phyloP scores from a whole-genome alignment of 169 alveolate species.

The Amoebophrya sp. region DNA sequence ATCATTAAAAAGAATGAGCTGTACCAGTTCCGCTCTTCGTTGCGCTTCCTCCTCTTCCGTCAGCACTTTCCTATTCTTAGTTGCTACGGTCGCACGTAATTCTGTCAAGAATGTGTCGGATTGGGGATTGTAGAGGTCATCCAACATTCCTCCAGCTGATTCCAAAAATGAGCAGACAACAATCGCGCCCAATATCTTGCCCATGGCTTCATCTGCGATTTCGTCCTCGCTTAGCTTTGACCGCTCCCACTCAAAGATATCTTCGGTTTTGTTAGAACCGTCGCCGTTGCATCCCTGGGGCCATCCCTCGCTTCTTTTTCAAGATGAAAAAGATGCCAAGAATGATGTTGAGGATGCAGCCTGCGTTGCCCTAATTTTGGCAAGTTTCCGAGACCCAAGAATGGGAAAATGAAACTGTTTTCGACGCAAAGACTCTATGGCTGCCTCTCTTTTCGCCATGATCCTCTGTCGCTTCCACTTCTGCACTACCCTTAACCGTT shows the following conservation, averaged over 20 bases:
- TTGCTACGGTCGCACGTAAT: background rate
- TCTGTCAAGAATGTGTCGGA: background rate
- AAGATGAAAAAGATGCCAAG: too few relatives aligned
- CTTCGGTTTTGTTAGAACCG: too few relatives aligned
- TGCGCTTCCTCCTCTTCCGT: too few relatives aligned
- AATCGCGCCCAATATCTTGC: background rate
- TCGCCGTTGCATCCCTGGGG: too few relatives aligned
- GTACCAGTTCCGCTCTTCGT: too few relatives aligned
- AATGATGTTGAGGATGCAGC: too few relatives aligned
- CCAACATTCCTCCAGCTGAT: too few relatives aligned
- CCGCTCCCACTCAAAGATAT: background rate
- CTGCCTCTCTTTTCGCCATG: background rate
- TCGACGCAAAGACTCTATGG: background rate
- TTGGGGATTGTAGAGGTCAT: background rate
- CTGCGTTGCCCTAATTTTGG: too few relatives aligned
- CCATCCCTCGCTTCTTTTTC: too few relatives aligned
- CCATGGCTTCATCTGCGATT: background rate
- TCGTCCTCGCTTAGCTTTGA: background rate
- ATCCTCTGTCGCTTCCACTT: background rate
- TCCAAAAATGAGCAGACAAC: background rate
- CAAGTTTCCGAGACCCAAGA: background rate
- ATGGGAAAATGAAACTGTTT: background rate
- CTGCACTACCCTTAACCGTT: too few relatives aligned
- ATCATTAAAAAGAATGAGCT: too few relatives aligned
- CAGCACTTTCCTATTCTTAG: background rate